A percentile compares a stretch with the other conserved stretches of the same genome.
phyloP scores from a whole-genome alignment of 805 yeast genomes.

The Myxozyma geophila region DNA sequence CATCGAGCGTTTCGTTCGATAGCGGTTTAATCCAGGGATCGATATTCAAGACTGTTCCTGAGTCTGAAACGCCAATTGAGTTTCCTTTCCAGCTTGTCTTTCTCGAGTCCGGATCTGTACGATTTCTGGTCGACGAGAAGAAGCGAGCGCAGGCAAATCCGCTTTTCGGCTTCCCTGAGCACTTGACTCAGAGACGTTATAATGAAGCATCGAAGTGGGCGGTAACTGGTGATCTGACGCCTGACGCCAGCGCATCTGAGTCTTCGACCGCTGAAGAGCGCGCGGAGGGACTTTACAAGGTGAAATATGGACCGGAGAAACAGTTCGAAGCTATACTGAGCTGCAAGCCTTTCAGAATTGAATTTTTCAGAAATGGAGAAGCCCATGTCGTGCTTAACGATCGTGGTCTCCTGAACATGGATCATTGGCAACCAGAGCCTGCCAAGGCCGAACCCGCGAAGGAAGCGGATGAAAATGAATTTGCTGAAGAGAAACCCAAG shows the following conservation, averaged over 20 bases:
- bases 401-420: slow-evolving; percentile 72
- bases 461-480: neutral
- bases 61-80: slow-evolving; percentile 39
- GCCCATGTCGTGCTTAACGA: slow-evolving; percentile 68
- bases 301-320: slow-evolving; percentile 48
- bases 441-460: neutral
- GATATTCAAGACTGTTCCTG: slow-evolving; percentile 49
- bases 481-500: slow-evolving; percentile 42
- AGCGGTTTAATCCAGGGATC: slow-evolving; percentile 51
- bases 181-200: slow-evolving; percentile 57
- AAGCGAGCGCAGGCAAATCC: slow-evolving; percentile 44
- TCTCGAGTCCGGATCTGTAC: slow-evolving; percentile 60
- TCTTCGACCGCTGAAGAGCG: slow-evolving; percentile 18
- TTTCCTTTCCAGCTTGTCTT: slow-evolving; percentile 65
- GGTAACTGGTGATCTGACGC: slow-evolving; percentile 44
- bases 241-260: slow-evolving; percentile 31
- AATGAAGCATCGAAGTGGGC: slow-evolving; percentile 66
- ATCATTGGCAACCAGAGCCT: slow-evolving; percentile 67
- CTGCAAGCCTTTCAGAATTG: slow-evolving; percentile 56
- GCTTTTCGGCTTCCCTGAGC: slow-evolving; percentile 39
- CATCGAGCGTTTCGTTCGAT: slow-evolving; percentile 40
- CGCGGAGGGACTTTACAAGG: slow-evolving; percentile 12
- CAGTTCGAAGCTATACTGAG: slow-evolving; percentile 52
- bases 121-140: slow-evolving; percentile 73
- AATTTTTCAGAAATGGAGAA: slow-evolving; percentile 52